Base-by-base conservation (phyloP, 805 yeast species). In the Sungouiozyma intestinalis region DNA sequence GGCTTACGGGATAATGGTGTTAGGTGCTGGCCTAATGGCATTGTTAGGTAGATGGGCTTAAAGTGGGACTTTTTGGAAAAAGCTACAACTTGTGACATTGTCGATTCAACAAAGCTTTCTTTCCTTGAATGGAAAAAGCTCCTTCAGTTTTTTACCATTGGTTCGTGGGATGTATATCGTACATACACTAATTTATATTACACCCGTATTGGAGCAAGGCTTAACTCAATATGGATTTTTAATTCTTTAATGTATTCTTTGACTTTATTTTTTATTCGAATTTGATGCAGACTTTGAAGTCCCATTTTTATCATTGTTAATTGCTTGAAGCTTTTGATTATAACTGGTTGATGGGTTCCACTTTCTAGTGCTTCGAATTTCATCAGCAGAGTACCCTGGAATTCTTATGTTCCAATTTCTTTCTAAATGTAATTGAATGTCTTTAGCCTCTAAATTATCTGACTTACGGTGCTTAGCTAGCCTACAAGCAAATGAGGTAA, bases 331-430 rank as follows among this genome's bases (percentile, higher is more conserved):
- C 62, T 82, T 81, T 50, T 81, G 84, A 41, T 69, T 73, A 54
- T 83, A 83, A 18, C 73, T 64, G 16, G 69, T 53, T 39, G 77
- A 75, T 8, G 90, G 84, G 41, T 72, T 76, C 74, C 83, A 79
- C 58, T 79, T 82, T 54, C 87, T 70, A 16, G 81, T 76, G 54
- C 77, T 73, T 53, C 96, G 71, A 36, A 90, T 81, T 54, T 88
- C 97, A 63, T 90, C 98, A 49, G 86, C 78, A 9, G 94, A 76
- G 62, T 79, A 87, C 3, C 97, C 98, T 0, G 98, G 97, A 24
- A 90, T 76, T 51, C 94, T 77, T 42, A 92, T 85, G 61, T 90
- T 88, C 97, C 96, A 90, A 62, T 88, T 87, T 53, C 84, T 76
- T 54, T 87, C 95, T 52, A 92, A 68, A 60, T 92, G 96, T 43